phyloP scores from a whole-genome alignment of 1,139 yeast species.

The Blastobotrys apis region DNA sequence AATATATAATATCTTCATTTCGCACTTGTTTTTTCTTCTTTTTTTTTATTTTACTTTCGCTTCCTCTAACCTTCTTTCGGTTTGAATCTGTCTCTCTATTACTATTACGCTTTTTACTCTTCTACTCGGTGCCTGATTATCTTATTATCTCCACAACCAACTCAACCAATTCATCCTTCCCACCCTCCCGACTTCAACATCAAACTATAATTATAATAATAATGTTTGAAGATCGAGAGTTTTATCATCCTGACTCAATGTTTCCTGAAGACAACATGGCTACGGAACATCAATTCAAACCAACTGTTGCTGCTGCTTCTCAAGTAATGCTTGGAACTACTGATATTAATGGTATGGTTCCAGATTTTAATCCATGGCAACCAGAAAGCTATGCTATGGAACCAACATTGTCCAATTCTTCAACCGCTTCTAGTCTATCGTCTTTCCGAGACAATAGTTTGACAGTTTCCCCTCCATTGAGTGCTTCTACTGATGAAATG shows the following conservation, averaged over 20 bases:
- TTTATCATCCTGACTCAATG: background rate
- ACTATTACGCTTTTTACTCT: slow-evolving; percentile 1
- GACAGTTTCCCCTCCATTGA: slow-evolving; percentile 3
- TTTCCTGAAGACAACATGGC: slow-evolving; percentile 2
- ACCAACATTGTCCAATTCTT: slow-evolving; percentile 4
- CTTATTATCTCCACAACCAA: background rate
- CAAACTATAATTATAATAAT: background rate
- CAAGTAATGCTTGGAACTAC: background rate
- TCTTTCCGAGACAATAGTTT: background rate
- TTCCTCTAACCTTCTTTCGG: background rate
- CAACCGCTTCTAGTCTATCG: slow-evolving; percentile 1
- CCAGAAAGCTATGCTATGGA: slow-evolving; percentile 7
- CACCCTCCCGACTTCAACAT: background rate
- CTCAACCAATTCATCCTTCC: background rate
- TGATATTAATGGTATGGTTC: slow-evolving; percentile 4
- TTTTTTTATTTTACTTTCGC: slow-evolving; percentile 2
- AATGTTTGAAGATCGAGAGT: slow-evolving; percentile 9
- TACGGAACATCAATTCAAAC: slow-evolving; percentile 1
- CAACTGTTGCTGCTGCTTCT: slow-evolving; percentile 1
- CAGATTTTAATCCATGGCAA: slow-evolving; percentile 7
- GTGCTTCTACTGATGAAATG: background rate
- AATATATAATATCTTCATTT: slow-evolving; percentile 4
- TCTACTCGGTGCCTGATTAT: too few species aligned
- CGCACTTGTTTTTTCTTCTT: slow-evolving; percentile 2
- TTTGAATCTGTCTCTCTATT: background rate